Evolutionary conservation across 495 filamentous ascomycete species (phyloP), one percentile per base, ranked within the genome.

Genomic region (Bacidia rubella): DNA sequence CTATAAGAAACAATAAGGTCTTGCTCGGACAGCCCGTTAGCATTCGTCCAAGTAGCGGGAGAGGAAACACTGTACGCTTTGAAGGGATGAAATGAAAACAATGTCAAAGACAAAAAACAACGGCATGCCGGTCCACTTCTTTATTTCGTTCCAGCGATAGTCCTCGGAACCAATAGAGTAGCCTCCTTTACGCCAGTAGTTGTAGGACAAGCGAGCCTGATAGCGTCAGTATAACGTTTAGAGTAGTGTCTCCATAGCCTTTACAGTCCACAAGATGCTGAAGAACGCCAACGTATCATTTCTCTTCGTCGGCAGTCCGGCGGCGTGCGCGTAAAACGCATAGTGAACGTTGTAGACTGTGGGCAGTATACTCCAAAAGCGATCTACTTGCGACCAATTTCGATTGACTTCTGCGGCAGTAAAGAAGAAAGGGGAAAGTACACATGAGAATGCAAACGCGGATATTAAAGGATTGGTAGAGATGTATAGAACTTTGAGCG

Each of bases 151-250:
- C 90, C 90, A 96, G 64, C 93, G 78, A 65, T 99, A 99, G 67
- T 99, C 93, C 66, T 99, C 90, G 11, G 79, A 81, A 25, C 92
- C 90, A 53, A 87, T 73, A 22, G 70, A 67, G 64, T 97, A 99
- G 17, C 93, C 93, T 19, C 93, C 93, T 66, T 86, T 93, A 47
- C 93, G 84, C 85, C 85, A 95, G 66, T 95, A 99, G 68, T 99
- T 99, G 76, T 75, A 96, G 2, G 92, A 94, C 62, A 99, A 70
- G 38, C 93, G 84, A 47, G 71, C 53, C 82, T 86, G 60, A 9
- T 21, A 10, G 20, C 19, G 20, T 44, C 20, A 38, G 35, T 65
- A 35, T 62, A 55, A 23, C 9, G 19, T 15, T n/a, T 19, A 10
- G 11, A 1, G 43, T 11, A 35, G 9, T 2, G 11, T 21, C 10